These are phyloP conservation scores for Phaeotremella fagi DNA, from an alignment of 768 basidiomycete species.

Conservation along the genomic window DNA sequence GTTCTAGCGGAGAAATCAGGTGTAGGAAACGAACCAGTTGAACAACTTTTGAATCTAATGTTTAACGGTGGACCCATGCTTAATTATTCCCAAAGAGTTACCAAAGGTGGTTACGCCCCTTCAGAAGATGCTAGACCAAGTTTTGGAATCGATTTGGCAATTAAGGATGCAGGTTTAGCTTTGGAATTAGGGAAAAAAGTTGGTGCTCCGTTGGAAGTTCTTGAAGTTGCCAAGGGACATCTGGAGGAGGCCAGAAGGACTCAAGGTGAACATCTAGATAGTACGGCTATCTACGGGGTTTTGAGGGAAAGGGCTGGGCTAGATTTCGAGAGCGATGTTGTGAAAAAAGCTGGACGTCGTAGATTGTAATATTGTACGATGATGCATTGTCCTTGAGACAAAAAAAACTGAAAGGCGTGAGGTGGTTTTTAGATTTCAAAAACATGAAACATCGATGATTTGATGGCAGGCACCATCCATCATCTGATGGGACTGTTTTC, in stretches of 20 bases:
- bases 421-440: no score
- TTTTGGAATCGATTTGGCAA: constrained; percentile 3
- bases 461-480: no score
- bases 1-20: constrained; percentile 4
- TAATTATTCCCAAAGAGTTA: constrained; percentile 1
- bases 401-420: neutral
- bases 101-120: neutral
- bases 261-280: constrained; percentile 1
- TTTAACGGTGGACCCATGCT: constrained; percentile 3
- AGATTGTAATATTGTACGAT: neutral
- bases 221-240: neutral
- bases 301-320: constrained; percentile 2
- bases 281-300: constrained; percentile 3
- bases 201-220: constrained; percentile 1
- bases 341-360: neutral
- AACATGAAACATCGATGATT: no score
- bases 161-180: constrained; percentile 3
- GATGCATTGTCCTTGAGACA: neutral
- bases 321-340: constrained; percentile 1
- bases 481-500: no score
- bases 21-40: neutral
- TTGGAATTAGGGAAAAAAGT: constrained; percentile 1
- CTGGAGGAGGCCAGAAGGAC: neutral
- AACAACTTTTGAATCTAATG: constrained; percentile 1
- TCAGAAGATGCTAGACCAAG: neutral